Conservation (phyloP, 768 basidiomycete genomes). For the Lactarius sp. region DNA sequence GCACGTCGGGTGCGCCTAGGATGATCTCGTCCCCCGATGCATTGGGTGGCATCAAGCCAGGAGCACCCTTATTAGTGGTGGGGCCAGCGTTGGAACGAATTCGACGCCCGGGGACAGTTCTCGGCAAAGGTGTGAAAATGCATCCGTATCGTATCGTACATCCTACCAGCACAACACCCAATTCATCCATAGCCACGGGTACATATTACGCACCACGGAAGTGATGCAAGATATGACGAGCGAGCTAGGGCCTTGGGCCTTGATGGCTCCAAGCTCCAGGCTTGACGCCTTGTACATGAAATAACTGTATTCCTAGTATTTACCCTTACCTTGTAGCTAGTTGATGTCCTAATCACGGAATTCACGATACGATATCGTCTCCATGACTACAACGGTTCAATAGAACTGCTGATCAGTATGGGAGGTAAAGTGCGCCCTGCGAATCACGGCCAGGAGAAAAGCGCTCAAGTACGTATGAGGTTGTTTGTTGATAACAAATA, state of each 20-base stretch:
- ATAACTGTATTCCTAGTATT: conserved; percentile 19
- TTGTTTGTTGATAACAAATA: conserved; percentile 17
- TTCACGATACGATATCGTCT: conserved; percentile 1
- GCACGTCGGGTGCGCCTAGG: conserved; percentile 24
- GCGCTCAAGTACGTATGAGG: not conserved
- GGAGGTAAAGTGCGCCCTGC: not conserved
- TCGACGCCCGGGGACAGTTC: conserved; percentile 39
- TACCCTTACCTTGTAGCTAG: conserved; percentile 5
- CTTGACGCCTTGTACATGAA: conserved; percentile 3
- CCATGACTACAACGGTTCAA: not conserved
- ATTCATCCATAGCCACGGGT: not conserved
- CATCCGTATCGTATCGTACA: conserved; percentile 51
- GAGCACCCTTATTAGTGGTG: conserved; percentile 42
- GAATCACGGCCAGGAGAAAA: not conserved
- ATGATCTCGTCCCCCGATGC: conserved; percentile 23
- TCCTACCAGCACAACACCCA: not conserved
- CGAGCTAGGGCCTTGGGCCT: conserved; percentile 7
- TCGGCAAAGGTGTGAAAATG: conserved; percentile 45
- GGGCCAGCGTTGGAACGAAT: conserved; percentile 46
- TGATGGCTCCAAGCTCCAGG: conserved; percentile 4
- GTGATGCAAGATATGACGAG: conserved; percentile 7
- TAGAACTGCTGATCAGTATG: not conserved
- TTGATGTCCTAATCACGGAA: not conserved
- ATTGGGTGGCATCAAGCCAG: conserved; percentile 20
- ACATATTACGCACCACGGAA: conserved; percentile 9